Conservation (phyloP, 305 asterid species). For the Andrographis paniculata region DNA sequence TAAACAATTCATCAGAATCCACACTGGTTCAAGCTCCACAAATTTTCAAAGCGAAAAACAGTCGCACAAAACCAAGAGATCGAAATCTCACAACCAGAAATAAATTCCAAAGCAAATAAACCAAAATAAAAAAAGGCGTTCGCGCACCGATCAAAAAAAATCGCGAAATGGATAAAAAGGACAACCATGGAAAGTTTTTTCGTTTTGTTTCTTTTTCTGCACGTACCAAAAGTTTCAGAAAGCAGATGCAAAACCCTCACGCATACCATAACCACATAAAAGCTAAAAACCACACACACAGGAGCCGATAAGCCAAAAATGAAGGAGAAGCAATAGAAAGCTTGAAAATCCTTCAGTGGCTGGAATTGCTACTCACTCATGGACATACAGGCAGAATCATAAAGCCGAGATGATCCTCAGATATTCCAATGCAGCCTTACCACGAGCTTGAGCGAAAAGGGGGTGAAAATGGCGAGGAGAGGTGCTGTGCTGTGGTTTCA, state of each 20-base stretch:
- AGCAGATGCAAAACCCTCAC: no score
- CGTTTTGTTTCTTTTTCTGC: no score
- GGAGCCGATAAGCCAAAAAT: background rate
- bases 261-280: background rate
- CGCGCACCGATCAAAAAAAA: background rate
- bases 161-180: background rate
- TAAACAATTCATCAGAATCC: slow-evolving; percentile 17
- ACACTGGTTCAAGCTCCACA: slow-evolving; percentile 4
- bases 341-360: background rate
- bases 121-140: background rate
- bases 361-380: background rate
- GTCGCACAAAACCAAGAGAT: background rate
- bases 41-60: background rate
- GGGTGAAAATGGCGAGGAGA: slow-evolving; percentile 4
- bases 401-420: background rate
- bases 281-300: background rate
- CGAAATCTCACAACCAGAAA: background rate
- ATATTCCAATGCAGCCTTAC: slow-evolving; percentile 26
- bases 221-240: no score
- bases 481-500: slow-evolving; percentile 40
- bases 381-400: background rate
- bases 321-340: background rate
- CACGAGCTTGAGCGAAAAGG: slow-evolving; percentile 10
- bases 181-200: background rate
- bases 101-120: background rate